Evolutionary conservation across 2,329 filamentous ascomycete genomes (phyloP).

Genomic region (Penicillium rolfsii): DNA sequence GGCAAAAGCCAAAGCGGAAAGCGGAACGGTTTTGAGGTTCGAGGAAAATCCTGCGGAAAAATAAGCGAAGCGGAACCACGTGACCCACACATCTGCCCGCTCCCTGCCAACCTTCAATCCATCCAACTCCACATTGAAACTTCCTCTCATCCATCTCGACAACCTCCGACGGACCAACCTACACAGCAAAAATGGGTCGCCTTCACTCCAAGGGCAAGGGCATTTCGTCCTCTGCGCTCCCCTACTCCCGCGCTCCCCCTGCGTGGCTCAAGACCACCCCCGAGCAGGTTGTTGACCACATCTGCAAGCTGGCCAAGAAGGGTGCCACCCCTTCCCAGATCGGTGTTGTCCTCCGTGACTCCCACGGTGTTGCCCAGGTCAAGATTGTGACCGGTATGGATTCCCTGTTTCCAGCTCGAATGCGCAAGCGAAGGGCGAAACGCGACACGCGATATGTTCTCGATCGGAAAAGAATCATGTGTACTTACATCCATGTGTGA

Average conservation of each 20-base stretch:
- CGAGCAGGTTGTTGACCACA: slow-evolving; percentile 97
- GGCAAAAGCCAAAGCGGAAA: slow-evolving; percentile 8
- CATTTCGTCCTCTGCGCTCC: slow-evolving; percentile 92
- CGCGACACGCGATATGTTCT: neutral
- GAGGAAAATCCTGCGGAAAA: slow-evolving; percentile 21
- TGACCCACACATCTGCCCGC: slow-evolving; percentile 37
- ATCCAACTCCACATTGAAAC: slow-evolving; percentile 23
- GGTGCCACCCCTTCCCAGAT: slow-evolving; percentile 98
- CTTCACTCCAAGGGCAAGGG: slow-evolving; percentile 99
- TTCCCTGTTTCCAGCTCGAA: neutral
- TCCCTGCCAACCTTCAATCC: slow-evolving; percentile 15
- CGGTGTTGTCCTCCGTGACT: slow-evolving; percentile 97
- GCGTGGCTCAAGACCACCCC: slow-evolving; percentile 99
- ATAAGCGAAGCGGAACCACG: slow-evolving; percentile 32
- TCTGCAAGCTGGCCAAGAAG: slow-evolving; percentile 98
- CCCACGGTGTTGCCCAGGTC: slow-evolving; percentile 97
- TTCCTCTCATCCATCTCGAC: slow-evolving; percentile 37
- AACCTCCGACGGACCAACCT: slow-evolving; percentile 36
- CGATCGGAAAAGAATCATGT: neutral
- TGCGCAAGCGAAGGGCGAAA: neutral
- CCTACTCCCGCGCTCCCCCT: slow-evolving; percentile 91
- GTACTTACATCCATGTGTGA: slow-evolving; percentile 46
- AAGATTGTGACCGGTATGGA: slow-evolving; percentile 90
- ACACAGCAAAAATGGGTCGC: slow-evolving; percentile 61
- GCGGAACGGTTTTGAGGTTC: slow-evolving; percentile 3